Evolutionary conservation across 2,329 filamentous ascomycete species (phyloP).

Genomic region (Elsinoe batatas): DNA sequence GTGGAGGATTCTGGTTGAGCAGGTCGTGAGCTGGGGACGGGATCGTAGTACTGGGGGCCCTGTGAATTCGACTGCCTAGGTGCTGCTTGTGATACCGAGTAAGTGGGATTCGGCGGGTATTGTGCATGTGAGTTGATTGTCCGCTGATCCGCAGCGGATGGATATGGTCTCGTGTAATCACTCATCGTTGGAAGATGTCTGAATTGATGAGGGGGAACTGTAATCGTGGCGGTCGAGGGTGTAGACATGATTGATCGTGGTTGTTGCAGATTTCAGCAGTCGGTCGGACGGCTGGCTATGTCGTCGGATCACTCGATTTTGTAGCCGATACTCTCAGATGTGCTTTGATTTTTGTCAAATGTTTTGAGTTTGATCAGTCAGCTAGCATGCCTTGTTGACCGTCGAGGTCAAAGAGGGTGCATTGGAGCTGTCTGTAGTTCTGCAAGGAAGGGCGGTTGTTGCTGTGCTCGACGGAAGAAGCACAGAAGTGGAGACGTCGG

Average conservation of each 20-base stretch:
- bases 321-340: background rate
- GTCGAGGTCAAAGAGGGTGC: background rate
- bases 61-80: constrained; percentile 10
- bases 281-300: background rate
- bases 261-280: constrained; percentile 3
- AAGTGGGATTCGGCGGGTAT: background rate
- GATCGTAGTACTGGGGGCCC: constrained; percentile 8
- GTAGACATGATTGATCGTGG: constrained; percentile 29
- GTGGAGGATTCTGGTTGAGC: constrained; percentile 8
- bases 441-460: constrained; percentile 10
- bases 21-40: background rate
- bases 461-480: constrained; percentile 12
- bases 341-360: background rate
- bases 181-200: constrained; percentile 25
- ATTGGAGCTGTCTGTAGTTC: background rate
- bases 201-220: constrained; percentile 32
- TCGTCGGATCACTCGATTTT: background rate
- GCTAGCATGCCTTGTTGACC: background rate
- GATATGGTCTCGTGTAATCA: constrained; percentile 21
- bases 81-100: constrained; percentile 3
- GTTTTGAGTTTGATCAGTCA: background rate
- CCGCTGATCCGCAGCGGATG: constrained; percentile 5
- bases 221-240: constrained; percentile 35
- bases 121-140: constrained; percentile 22
- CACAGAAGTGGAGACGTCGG: constrained; percentile 9